These are phyloP conservation scores for Salvia sclarea DNA, from an alignment of 305 asterid genomes.

Conservation along the genomic window DNA sequence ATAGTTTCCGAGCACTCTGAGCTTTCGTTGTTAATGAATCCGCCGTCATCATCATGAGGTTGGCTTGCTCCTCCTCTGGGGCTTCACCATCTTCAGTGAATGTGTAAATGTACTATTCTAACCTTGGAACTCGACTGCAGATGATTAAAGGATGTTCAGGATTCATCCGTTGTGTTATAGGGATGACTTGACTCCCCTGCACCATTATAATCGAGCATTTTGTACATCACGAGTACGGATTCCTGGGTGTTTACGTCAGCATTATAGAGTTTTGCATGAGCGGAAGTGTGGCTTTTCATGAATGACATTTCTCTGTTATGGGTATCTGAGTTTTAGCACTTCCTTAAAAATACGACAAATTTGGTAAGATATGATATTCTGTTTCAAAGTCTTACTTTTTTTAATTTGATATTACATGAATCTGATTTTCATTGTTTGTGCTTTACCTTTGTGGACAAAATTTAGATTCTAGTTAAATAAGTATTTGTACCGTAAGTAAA, in stretches of 20 bases:
- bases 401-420: background rate
- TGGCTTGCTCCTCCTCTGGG: background rate
- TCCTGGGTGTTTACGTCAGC: too few species aligned
- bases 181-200: background rate
- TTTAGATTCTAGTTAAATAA: background rate
- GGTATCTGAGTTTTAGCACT: background rate
- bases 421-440: background rate
- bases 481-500: too few species aligned
- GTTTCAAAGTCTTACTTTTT: background rate
- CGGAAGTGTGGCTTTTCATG: slow-evolving; percentile 2
- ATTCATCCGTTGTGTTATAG: background rate
- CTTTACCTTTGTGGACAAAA: background rate
- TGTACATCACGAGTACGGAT: background rate
- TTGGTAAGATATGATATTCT: background rate
- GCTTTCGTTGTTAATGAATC: background rate
- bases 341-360: background rate
- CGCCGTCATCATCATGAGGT: background rate
- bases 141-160: background rate
- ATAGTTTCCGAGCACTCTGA: slow-evolving; percentile 57
- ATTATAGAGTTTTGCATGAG: background rate
- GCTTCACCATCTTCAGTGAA: background rate
- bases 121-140: background rate
- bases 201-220: background rate
- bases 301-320: slow-evolving; percentile 1
- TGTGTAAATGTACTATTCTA: background rate